Conservation (phyloP, 768 basidiomycete genomes). For the Flagelloscypha sp. region DNA sequence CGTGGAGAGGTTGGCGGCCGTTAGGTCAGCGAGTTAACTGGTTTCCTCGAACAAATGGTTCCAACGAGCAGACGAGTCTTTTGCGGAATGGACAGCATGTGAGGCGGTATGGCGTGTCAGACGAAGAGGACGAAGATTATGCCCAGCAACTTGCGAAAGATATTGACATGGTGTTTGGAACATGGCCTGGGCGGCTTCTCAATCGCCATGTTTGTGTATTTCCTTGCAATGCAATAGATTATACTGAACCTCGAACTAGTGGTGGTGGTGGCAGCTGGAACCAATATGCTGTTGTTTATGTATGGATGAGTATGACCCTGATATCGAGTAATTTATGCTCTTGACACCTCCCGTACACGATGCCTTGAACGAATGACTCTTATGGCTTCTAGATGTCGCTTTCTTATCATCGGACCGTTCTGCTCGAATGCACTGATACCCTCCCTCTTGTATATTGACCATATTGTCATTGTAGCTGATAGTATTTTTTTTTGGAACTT, state of each 20-base stretch:
- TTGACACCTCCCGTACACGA: conserved; percentile 7
- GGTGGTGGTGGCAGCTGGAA: conserved; percentile 80
- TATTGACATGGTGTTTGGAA: conserved; percentile 51
- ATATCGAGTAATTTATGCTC: conserved; percentile 23
- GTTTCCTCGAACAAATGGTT: too few relatives aligned
- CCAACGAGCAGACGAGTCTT: too few relatives aligned
- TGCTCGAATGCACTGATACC: too few relatives aligned
- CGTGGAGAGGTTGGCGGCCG: conserved; percentile 46
- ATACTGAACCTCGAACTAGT: conserved; percentile 31
- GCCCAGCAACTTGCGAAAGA: conserved; percentile 34
- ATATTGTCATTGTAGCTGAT: too few relatives aligned
- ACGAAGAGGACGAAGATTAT: conserved; percentile 20
- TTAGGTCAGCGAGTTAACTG: conserved; percentile 48
- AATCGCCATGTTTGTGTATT: conserved; percentile 53
- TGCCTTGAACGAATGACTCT: too few relatives aligned
- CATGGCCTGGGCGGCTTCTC: conserved; percentile 60
- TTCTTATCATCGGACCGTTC: too few relatives aligned
- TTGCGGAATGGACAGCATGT: too few relatives aligned
- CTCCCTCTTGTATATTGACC: too few relatives aligned
- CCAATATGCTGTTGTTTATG: conserved; percentile 58
- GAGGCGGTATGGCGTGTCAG: too few relatives aligned
- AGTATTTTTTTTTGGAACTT: too few relatives aligned
- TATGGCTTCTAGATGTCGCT: too few relatives aligned
- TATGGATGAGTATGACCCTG: conserved; percentile 42
- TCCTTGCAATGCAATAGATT: not conserved